Evolutionary conservation across 129 eudicot species (phyloP), one percentile per base, ranked within the genome.

Genomic region (Logfia minima): DNA sequence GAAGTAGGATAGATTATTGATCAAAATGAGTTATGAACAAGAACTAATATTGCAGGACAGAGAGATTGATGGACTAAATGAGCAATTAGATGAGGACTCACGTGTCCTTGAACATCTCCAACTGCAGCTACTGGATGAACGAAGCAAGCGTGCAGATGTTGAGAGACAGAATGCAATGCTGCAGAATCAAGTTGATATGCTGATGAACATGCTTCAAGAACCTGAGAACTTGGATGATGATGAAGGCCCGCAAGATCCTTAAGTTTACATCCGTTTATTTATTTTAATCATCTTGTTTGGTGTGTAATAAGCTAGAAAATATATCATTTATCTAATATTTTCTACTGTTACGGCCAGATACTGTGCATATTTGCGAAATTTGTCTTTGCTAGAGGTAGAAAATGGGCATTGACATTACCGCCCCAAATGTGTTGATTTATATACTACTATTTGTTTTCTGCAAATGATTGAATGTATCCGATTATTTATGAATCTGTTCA

Each of bases 201-300:
- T 94, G 31, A 91, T 94, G 98, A 85, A 87, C 82, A 86, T 94
- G 96, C 65, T 93, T 65, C 91, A 94, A 37, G 97, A 93, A 19
- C 83, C 86, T 31, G 90, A 85, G 60, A 88, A 81, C 39, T 67
- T 82, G 17, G 84, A 70, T 11, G 96, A 85, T 2, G 90, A 85
- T 2, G 86, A 84, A 18, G 85, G 62, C 48, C 69, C 80, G 0
- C 79, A 80, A 61, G 91, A 87, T 59, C 90, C 89, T 14, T 87
- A 66, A 78, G 29, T 43, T 48, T 43, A 24, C 14, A 21, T 75
- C 24, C 37, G 1, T 60, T 59, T 66, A 26, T 72, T 66, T 81
- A 6, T 60, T 76, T 66, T 64, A 4, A 4, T 37, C 21, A 5
- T 59, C 32, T 37, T 77, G 45, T 77, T 77, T 74, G 65, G 45